These are phyloP conservation scores for Closterium sp. DNA, from an alignment of 139 green algal species.

Conservation along the genomic window DNA sequence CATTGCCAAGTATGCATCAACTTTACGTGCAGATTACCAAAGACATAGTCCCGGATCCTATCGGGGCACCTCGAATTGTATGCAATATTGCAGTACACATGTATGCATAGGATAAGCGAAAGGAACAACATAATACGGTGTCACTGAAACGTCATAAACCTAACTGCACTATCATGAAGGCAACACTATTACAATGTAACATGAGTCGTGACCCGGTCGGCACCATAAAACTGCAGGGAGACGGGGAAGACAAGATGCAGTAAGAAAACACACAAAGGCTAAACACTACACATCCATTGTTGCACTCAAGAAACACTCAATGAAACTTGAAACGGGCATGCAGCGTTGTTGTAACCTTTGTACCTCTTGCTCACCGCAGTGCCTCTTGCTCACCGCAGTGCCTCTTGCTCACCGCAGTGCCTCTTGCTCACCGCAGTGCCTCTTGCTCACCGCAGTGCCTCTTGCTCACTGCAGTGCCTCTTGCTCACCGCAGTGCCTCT, in stretches of 20 bases:
- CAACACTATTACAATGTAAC: not conserved
- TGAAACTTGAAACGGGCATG: not conserved
- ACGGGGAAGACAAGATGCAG: not conserved
- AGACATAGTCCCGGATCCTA: too few relatives aligned
- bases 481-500: too few relatives aligned
- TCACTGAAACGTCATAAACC: not conserved
- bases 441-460: too few relatives aligned
- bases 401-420: too few relatives aligned
- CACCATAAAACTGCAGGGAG: not conserved
- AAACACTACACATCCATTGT: not conserved
- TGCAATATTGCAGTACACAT: not conserved
- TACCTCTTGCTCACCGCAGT: too few relatives aligned
- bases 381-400: too few relatives aligned
- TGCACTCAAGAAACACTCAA: not conserved
- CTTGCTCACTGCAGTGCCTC: too few relatives aligned
- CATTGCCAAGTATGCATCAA: too few relatives aligned
- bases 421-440: too few relatives aligned
- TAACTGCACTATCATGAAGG: not conserved
- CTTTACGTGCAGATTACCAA: too few relatives aligned
- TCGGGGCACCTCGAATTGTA: not conserved
- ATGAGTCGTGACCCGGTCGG: not conserved
- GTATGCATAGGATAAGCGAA: not conserved
- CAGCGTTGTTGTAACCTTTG: too few relatives aligned
- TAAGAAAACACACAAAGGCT: not conserved
- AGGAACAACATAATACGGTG: too few relatives aligned